A percentile compares a stretch with the other conserved stretches of the same genome.
Evolutionary conservation across 768 basidiomycete genomes (phyloP).

Genomic region (Cystofilobasidium ferigula): DNA sequence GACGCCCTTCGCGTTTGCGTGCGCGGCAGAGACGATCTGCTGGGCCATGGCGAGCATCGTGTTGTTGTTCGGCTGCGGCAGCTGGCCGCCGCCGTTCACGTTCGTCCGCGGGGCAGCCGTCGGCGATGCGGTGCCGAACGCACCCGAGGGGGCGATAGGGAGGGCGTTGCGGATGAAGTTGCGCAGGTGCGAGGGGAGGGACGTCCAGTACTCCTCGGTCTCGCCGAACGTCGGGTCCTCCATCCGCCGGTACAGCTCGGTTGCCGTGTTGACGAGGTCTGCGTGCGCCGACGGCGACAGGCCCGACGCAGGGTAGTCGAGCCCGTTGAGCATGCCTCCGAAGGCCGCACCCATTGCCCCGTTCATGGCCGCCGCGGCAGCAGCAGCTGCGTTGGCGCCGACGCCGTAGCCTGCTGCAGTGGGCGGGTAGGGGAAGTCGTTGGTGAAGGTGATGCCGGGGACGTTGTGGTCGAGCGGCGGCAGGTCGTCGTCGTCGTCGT

Average conservation of each 20-base stretch:
- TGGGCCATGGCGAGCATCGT: slow-evolving; percentile 59
- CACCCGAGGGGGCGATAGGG: slow-evolving; percentile 36
- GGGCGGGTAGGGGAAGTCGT: slow-evolving; percentile 42
- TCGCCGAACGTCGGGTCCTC: slow-evolving; percentile 33
- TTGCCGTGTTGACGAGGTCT: slow-evolving; percentile 52
- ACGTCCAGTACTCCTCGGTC: slow-evolving; percentile 60
- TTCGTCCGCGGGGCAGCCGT: background rate
- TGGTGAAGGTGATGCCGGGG: slow-evolving; percentile 25
- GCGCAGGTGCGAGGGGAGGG: slow-evolving; percentile 56
- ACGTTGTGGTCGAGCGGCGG: slow-evolving; percentile 30
- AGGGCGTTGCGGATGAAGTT: slow-evolving; percentile 53
- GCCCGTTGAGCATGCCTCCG: slow-evolving; percentile 22
- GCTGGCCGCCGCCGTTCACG: slow-evolving; percentile 4
- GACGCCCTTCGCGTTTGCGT: slow-evolving; percentile 35
- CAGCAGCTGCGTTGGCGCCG: slow-evolving; percentile 44
- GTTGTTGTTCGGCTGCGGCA: slow-evolving; percentile 44
- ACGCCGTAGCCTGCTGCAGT: slow-evolving; percentile 46
- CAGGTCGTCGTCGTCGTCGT: slow-evolving; percentile 31
- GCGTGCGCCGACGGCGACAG: slow-evolving; percentile 42
- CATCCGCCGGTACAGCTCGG: slow-evolving; percentile 45
- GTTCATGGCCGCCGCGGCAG: slow-evolving; percentile 29
- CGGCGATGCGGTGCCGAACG: slow-evolving; percentile 21
- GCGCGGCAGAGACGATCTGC: slow-evolving; percentile 44
- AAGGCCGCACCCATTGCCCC: slow-evolving; percentile 28
- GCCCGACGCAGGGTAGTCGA: slow-evolving; percentile 25